Evolutionary conservation across 805 yeast genomes (phyloP), one percentile per base, ranked within the genome.

Genomic region (Schizosaccharomyces lindneri): DNA sequence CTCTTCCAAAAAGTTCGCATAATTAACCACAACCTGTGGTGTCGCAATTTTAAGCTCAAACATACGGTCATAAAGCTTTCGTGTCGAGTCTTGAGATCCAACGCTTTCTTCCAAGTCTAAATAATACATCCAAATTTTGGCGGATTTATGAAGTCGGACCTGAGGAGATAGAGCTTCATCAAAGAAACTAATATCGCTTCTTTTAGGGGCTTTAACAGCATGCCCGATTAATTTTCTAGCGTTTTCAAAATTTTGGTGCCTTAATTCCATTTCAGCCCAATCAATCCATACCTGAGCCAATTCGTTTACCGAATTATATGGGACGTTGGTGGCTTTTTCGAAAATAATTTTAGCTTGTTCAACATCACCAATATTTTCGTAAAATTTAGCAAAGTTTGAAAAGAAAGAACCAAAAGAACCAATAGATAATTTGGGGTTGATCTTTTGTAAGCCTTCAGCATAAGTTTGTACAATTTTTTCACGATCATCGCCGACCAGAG

Each of bases 181-280:
- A 46, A 71, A 69, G 63, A 71, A 77, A 57, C 70, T 71, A 41
- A 65, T 64, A 51, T 41, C 62, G 43, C 75, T 70, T 17, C 64
- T 63, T 55, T 70, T 69, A 0, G 80, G 76, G 2, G 75, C 72
- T 13, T 65, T 65, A 3, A 79, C 70, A 0, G 81, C 80, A 11
- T 66, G 69, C 55, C 73, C 71, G 63, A 79, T 66, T 15, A 79
- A 72, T 48, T 68, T 70, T 32, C 73, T 66, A 2, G 79, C 79
- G 21, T 69, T 70, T 0, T 75, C 78, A 24, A 80, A 69, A 61
- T 81, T 75, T 27, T 74, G 79, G 19, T 73, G 70, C 29, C 77
- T 72, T 39, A 85, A 66, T 63, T 83, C 84, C 70, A 80, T 72
- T 62, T 84, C 84, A 5, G 84, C 75, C 95, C 96, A 89, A 19